Base-by-base conservation (phyloP, 495 filamentous ascomycete species). In the Penicillium parvum region DNA sequence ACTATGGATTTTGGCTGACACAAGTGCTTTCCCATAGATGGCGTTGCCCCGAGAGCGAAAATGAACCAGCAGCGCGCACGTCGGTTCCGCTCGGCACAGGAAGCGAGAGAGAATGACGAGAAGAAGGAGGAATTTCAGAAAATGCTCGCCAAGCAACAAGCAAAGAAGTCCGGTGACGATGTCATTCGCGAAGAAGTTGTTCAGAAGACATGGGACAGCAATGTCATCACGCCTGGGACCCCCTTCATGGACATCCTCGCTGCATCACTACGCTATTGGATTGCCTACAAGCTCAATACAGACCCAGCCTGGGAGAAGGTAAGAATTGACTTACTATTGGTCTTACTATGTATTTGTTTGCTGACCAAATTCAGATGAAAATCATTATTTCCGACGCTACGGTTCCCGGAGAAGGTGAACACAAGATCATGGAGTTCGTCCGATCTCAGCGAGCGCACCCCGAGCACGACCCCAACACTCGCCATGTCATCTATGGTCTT, bases 401-500 rank as follows among this genome's bases (percentile, higher is more conserved):
- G 0, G 92, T 99, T 14, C 92, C 92, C 26, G 92, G 92, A 52
- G 92, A 99, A 66, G 92, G 92, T 60, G 92, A 99, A 63, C 92
- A 99, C 65, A 99, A 99, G 71, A 96, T 99, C 50, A 99, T 99
- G 92, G 81, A 95, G 32, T 99, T 97, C 57, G 78, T 99, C 48
- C 82, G 92, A 52, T 95, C 91, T 17, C 94, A 99, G 66, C 84
- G 92, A 49, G 75, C 82, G 25, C 88, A 85, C 20, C 86, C 90
- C 1, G 82, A 90, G 39, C 90, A 99, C 61, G 84, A 99, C 56
- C 94, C 92, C 21, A 97, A 99, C 60, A 96, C 94, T 10, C 84
- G 83, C 33, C 94, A 97, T 69, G 92, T 95, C 41, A 91, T 95
- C 37, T 96, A 95, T 58, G 90, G 89, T 34, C 74, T 96, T 55